phyloP scores from a whole-genome alignment of 2,329 filamentous ascomycete species.

The Colletotrichum scovillei region DNA sequence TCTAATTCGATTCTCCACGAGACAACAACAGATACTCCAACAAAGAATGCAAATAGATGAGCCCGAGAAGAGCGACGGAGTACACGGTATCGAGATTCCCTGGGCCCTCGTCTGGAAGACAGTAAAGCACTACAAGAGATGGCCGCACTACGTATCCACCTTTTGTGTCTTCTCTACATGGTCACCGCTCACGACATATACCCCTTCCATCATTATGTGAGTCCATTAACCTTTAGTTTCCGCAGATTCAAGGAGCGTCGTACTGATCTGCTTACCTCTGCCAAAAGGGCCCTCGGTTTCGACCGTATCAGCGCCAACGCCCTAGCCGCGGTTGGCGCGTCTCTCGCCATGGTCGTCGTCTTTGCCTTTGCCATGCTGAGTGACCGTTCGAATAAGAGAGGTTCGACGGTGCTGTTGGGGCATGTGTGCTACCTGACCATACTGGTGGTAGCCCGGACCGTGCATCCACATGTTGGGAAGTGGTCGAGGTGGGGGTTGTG shows the following conservation, averaged over 20 bases:
- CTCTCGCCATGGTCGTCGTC: conserved; percentile 58
- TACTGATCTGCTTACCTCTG: background rate
- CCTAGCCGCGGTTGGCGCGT: conserved; percentile 55
- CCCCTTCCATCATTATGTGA: conserved; percentile 56
- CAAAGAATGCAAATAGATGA: conserved; percentile 48
- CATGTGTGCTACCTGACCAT: conserved; percentile 57
- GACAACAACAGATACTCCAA: conserved; percentile 48
- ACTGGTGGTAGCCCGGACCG: conserved; percentile 51
- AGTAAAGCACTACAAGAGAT: conserved; percentile 55
- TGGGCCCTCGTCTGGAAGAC: conserved; percentile 55
- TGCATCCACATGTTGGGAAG: conserved; percentile 56
- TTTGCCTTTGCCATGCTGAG: conserved; percentile 61
- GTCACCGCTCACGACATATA: conserved; percentile 63
- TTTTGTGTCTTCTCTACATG: conserved; percentile 64
- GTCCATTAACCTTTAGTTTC: no score
- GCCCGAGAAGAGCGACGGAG: conserved; percentile 43
- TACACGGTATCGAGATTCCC: conserved; percentile 50
- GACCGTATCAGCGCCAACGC: conserved; percentile 58
- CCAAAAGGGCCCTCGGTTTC: conserved; percentile 54
- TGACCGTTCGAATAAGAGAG: conserved; percentile 57
- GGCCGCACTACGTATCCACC: conserved; percentile 61
- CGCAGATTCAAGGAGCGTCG: background rate
- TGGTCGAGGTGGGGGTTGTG: conserved; percentile 63
- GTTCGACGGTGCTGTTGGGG: conserved; percentile 54
- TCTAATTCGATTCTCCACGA: conserved; percentile 49